Conservation (phyloP, 805 yeast genomes). For the Priceomyces haplophilus region DNA sequence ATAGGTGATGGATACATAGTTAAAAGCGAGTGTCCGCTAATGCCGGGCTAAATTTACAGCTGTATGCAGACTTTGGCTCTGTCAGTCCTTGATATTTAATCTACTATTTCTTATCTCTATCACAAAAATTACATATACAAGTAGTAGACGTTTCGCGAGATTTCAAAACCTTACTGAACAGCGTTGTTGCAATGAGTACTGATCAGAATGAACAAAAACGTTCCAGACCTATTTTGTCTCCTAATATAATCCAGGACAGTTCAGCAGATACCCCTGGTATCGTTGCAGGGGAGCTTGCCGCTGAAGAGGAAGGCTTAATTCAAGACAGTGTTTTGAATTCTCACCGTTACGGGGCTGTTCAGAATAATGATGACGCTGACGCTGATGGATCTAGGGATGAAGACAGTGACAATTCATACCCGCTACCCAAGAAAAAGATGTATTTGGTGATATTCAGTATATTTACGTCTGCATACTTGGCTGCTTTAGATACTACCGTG, state of each 20-base stretch:
- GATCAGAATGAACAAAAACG: neutral
- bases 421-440: conserved; percentile 30
- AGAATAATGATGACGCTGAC: conserved; percentile 7
- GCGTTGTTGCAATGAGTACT: neutral
- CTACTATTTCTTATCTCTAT: no score
- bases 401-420: conserved; percentile 20
- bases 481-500: conserved; percentile 66
- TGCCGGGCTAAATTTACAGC: no score
- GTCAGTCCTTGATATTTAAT: no score
- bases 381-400: conserved; percentile 3
- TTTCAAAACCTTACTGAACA: no score
- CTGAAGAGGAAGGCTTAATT: conserved; percentile 28
- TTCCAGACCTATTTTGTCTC: conserved; percentile 6
- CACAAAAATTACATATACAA: no score
- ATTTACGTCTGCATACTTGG: conserved; percentile 47
- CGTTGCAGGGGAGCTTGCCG: conserved; percentile 35
- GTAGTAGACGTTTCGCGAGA: no score
- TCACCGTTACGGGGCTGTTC: conserved; percentile 18
- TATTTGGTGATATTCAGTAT: conserved; percentile 28
- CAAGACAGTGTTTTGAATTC: conserved; percentile 8
- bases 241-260: conserved; percentile 25
- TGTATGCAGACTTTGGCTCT: no score
- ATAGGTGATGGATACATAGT: no score
- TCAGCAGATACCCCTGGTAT: conserved; percentile 32
- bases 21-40: no score